Evolutionary conservation across 2,329 filamentous ascomycete species (phyloP).

Genomic region (Botrytis galanthina): DNA sequence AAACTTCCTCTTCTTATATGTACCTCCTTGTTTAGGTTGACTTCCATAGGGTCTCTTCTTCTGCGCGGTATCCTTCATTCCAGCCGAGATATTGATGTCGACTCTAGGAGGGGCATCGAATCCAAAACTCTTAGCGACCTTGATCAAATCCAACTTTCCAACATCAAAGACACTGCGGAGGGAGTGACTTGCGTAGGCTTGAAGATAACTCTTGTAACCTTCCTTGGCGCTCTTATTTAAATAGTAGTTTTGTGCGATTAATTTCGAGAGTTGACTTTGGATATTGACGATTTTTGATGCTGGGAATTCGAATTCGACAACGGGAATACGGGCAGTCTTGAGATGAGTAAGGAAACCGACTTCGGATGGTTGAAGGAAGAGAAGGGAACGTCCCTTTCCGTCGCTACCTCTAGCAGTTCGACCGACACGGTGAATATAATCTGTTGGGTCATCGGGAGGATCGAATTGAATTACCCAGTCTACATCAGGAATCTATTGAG

Average conservation of each 20-base stretch:
- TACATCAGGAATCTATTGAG: slow-evolving; percentile 73
- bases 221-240: slow-evolving; percentile 82
- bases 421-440: slow-evolving; percentile 95
- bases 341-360: slow-evolving; percentile 89
- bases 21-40: slow-evolving; percentile 62
- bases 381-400: slow-evolving; percentile 80
- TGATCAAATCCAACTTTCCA: slow-evolving; percentile 75
- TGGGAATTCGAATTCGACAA: slow-evolving; percentile 96
- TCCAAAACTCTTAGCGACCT: slow-evolving; percentile 81
- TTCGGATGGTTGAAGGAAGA: slow-evolving; percentile 91
- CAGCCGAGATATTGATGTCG: slow-evolving; percentile 74
- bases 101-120: slow-evolving; percentile 75
- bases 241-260: slow-evolving; percentile 95
- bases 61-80: slow-evolving; percentile 71
- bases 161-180: slow-evolving; percentile 83
- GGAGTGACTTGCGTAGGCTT: slow-evolving; percentile 88
- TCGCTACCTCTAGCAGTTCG: slow-evolving; percentile 85
- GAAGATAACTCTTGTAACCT: slow-evolving; percentile 84
- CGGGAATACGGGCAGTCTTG: slow-evolving; percentile 85
- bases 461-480: slow-evolving; percentile 98
- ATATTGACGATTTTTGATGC: slow-evolving; percentile 88
- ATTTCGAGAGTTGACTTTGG: slow-evolving; percentile 86
- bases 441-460: slow-evolving; percentile 83
- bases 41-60: slow-evolving; percentile 72
- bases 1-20: slow-evolving; percentile 37